Evolutionary conservation across 2,329 filamentous ascomycete species (phyloP).

Genomic region (Paraconiothyrium sp.): DNA sequence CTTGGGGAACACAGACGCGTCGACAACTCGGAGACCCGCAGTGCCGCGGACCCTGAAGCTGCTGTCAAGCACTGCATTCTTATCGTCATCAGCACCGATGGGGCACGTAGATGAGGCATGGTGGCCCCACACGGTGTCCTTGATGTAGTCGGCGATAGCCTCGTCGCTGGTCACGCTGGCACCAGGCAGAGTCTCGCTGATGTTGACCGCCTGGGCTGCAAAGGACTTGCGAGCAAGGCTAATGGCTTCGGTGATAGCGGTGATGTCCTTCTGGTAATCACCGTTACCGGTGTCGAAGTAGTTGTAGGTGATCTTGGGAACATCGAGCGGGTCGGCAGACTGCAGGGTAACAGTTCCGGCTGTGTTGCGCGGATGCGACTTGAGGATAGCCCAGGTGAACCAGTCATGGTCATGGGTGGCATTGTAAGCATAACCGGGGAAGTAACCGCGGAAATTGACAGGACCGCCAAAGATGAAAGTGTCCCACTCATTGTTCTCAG

Average conservation of each 20-base stretch:
- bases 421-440: conserved; percentile 64
- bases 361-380: conserved; percentile 70
- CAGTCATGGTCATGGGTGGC: conserved; percentile 59
- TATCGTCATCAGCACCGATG: conserved; percentile 62
- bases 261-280: conserved; percentile 66
- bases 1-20: conserved; percentile 41
- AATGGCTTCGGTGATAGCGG: conserved; percentile 64
- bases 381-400: conserved; percentile 65
- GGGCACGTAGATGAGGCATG: conserved; percentile 67
- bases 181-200: conserved; percentile 60
- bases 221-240: conserved; percentile 59
- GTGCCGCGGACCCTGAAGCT: conserved; percentile 63
- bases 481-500: conserved; percentile 61
- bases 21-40: conserved; percentile 60
- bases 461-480: conserved; percentile 65
- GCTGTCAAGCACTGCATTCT: conserved; percentile 64
- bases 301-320: conserved; percentile 64
- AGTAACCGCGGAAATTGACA: conserved; percentile 65
- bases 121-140: conserved; percentile 56
- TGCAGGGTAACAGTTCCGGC: conserved; percentile 69
- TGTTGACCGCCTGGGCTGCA: conserved; percentile 45
- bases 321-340: conserved; percentile 70
- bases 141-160: conserved; percentile 39
- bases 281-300: conserved; percentile 61
- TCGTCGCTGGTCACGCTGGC: conserved; percentile 52